phyloP scores from a whole-genome alignment of 139 green algal genomes.

The Spirogloea muscicola region DNA sequence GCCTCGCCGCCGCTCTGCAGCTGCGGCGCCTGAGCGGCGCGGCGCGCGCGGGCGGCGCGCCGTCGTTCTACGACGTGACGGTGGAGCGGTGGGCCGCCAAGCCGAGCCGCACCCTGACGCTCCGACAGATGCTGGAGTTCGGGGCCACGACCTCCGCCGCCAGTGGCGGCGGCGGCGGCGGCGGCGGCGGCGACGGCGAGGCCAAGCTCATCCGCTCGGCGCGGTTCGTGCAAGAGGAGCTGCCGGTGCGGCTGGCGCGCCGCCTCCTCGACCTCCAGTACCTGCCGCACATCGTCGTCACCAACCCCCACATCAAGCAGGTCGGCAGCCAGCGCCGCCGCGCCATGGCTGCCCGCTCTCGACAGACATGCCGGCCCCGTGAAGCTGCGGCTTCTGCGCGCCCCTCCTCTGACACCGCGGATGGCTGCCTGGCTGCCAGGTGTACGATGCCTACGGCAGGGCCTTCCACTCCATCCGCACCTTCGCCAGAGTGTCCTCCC shows the following conservation, averaged over 20 bases:
- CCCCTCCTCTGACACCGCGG: too few species aligned
- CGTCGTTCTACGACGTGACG: constrained; percentile 39
- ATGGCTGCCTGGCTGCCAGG: too few species aligned
- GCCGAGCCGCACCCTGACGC: constrained; percentile 1
- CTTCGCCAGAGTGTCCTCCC: constrained; percentile 11
- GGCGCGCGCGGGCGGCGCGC: background rate
- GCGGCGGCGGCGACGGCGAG: constrained; percentile 54
- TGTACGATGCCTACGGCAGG: constrained; percentile 76
- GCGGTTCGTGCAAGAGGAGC: constrained; percentile 56
- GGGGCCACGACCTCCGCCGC: constrained; percentile 31
- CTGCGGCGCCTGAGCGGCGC: too few species aligned
- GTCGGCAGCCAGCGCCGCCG: too few species aligned
- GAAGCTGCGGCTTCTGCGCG: too few species aligned
- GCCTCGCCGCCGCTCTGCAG: too few species aligned
- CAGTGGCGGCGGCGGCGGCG: constrained; percentile 45
- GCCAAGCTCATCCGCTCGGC: constrained; percentile 58
- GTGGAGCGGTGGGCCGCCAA: constrained; percentile 24
- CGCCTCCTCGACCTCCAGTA: constrained; percentile 85
- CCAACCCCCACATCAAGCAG: constrained; percentile 81
- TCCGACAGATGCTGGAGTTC: constrained; percentile 67
- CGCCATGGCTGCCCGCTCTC: too few species aligned
- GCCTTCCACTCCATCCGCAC: constrained; percentile 58
- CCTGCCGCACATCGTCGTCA: constrained; percentile 83
- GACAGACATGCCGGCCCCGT: too few species aligned
- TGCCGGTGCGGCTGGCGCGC: constrained; percentile 75